Conservation (phyloP, 1,139 yeast species). For the Suhomyces choctaworum region DNA sequence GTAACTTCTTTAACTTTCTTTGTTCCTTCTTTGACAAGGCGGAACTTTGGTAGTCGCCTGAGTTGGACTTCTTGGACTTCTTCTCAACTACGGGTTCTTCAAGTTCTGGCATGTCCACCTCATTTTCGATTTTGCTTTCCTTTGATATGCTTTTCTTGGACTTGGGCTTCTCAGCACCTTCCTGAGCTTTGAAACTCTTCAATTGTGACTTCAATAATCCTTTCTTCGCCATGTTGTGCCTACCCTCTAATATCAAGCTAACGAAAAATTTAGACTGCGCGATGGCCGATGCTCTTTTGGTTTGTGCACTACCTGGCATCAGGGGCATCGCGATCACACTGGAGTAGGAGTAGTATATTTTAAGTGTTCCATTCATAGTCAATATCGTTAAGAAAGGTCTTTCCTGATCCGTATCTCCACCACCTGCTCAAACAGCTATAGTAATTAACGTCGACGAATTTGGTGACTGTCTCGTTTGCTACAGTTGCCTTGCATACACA, state of each 20-base stretch:
- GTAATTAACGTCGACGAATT: slow-evolving; percentile 55
- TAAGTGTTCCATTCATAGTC: slow-evolving; percentile 15
- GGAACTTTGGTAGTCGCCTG: slow-evolving; percentile 45
- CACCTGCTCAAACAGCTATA: slow-evolving; percentile 80
- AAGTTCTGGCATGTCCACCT: slow-evolving; percentile 10
- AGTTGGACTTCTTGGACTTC: slow-evolving; percentile 10
- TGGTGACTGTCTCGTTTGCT: slow-evolving; percentile 37
- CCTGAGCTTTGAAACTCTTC: slow-evolving; percentile 31
- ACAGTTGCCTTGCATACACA: slow-evolving; percentile 61
- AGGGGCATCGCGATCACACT: too few relatives aligned
- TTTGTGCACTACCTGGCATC: slow-evolving; percentile 11
- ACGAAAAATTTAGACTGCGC: slow-evolving; percentile 13
- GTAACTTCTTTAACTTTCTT: slow-evolving; percentile 59
- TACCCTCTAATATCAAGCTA: neutral
- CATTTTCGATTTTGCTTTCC: slow-evolving; percentile 9
- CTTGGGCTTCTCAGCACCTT: slow-evolving; percentile 28
- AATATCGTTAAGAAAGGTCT: slow-evolving; percentile 44
- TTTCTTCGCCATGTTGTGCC: slow-evolving; percentile 30
- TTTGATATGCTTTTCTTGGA: slow-evolving; percentile 25
- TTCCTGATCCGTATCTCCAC: slow-evolving; percentile 77
- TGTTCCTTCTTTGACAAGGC: slow-evolving; percentile 62
- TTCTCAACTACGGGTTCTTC: slow-evolving; percentile 9
- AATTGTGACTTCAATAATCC: slow-evolving; percentile 38
- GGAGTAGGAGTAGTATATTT: too few relatives aligned
- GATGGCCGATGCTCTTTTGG: slow-evolving; percentile 11